These are phyloP conservation scores for Piromyces sp. DNA, from an alignment of 192 early-diverging fungal species.

Conservation along the genomic window DNA sequence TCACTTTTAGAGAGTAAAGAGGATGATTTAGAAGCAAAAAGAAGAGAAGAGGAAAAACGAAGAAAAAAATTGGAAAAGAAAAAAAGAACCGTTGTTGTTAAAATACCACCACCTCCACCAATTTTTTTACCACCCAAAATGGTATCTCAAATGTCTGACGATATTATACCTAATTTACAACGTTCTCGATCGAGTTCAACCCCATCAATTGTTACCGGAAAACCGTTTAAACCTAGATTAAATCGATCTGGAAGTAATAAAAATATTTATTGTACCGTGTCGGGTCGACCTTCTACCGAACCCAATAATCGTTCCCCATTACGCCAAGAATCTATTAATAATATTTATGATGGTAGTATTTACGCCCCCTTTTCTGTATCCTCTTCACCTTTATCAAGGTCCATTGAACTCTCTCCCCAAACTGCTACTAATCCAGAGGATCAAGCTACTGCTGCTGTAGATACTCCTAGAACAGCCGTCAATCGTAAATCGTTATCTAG, in stretches of 20 bases:
- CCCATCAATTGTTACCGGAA: not conserved
- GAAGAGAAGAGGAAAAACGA: not conserved
- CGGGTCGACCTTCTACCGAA: not conserved
- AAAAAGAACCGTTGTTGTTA: not conserved
- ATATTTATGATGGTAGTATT: not conserved
- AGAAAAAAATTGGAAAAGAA: not conserved
- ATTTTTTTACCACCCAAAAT: not conserved
- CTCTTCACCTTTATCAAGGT: not conserved
- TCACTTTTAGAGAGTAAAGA: not conserved
- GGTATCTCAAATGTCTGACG: not conserved
- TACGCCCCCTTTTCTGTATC: not conserved
- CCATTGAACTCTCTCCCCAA: not conserved
- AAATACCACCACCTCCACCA: not conserved
- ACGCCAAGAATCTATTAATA: not conserved
- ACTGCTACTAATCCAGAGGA: not conserved
- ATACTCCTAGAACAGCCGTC: not conserved
- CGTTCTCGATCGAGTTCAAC: not conserved
- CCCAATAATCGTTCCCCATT: not conserved
- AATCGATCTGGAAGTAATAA: not conserved
- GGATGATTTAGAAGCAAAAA: no score
- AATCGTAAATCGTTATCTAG: no score
- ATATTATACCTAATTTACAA: not conserved
- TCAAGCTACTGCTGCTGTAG: not conserved
- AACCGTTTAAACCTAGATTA: not conserved
- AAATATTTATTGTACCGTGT: not conserved